These are phyloP conservation scores for Aspergillus pseudotamarii DNA, from an alignment of 2,329 filamentous ascomycete species.

Conservation along the genomic window DNA sequence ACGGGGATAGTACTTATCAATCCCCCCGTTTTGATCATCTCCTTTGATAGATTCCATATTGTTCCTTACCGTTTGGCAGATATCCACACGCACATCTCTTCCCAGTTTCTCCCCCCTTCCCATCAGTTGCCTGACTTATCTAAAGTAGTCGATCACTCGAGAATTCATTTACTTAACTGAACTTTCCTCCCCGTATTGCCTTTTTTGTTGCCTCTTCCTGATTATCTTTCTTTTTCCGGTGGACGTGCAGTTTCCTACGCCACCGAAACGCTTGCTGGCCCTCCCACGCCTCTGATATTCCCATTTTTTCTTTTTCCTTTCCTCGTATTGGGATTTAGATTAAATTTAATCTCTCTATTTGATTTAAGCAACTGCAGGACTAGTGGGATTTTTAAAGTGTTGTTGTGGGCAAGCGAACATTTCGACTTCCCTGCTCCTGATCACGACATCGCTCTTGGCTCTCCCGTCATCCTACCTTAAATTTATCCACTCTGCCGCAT, in stretches of 20 bases:
- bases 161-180: neutral
- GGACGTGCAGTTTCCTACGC: neutral
- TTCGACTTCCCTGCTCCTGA: slow-evolving; percentile 26
- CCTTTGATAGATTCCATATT: slow-evolving; percentile 12
- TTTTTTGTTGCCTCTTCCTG: neutral
- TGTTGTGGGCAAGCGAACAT: slow-evolving; percentile 16
- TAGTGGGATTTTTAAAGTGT: slow-evolving; percentile 3
- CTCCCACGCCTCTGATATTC: neutral
- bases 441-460: slow-evolving; percentile 35
- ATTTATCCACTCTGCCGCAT: slow-evolving; percentile 12
- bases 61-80: slow-evolving; percentile 3
- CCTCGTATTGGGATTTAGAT: neutral
- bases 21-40: neutral
- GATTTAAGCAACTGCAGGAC: slow-evolving; percentile 4
- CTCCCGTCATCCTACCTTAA: slow-evolving; percentile 19
- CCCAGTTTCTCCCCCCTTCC: neutral
- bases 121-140: slow-evolving; percentile 3
- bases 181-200: neutral
- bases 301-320: neutral
- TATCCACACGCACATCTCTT: neutral
- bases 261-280: neutral
- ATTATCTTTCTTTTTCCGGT: neutral
- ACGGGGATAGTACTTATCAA: neutral
- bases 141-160: slow-evolving; percentile 1
- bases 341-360: neutral